Evolutionary conservation across 2,329 filamentous ascomycete genomes (phyloP), one percentile per base, ranked within the genome.

Genomic region (Dendryphion nanum): DNA sequence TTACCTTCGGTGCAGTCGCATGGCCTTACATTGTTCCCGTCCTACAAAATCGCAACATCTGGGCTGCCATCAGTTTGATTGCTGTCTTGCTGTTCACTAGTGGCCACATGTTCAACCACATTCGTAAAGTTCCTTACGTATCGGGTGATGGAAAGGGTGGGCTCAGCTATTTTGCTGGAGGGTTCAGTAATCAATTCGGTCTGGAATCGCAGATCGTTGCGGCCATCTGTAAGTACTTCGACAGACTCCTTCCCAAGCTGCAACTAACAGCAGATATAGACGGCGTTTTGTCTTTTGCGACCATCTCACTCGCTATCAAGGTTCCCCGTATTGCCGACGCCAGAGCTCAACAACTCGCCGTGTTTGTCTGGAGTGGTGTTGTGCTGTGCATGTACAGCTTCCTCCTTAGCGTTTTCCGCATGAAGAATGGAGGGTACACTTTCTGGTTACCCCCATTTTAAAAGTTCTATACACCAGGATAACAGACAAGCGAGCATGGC

Each of bases 81-180:
- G 76, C 83, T 12, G 90, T 98, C 47, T 78, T 98, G 29, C 75
- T 96, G 41, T 98, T 97, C 71, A 96, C 86, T 32, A 93, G 86
- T 55, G 94, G 93, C 26, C 90, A 97, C 70, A 98, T 98, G 94
- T 98, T 94, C 78, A 98, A 97, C 68, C 90, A 96, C 62, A 98
- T 98, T 61, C 82, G 94, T 54, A 91, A 93, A 66, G 88, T 94
- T 3, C 93, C 93, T 3, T 98, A 98, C 56, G 89, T 97, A 20
- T 77, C 82, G 29, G 86, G 85, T 29, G 83, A 97, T 62, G 88
- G 89, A 24, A 82, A 79, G 38, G 93, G 93, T 14, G 89, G 89
- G 4, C 80, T 98, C 45, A 86, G 71, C 60, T 97, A 97, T 67
- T 93, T 98, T 67, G 88, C 91, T 4, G 77, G 78, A 26, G 91